Conservation (phyloP, 371 early-diverging fungal species). For the Saksenaea oblongispora region DNA sequence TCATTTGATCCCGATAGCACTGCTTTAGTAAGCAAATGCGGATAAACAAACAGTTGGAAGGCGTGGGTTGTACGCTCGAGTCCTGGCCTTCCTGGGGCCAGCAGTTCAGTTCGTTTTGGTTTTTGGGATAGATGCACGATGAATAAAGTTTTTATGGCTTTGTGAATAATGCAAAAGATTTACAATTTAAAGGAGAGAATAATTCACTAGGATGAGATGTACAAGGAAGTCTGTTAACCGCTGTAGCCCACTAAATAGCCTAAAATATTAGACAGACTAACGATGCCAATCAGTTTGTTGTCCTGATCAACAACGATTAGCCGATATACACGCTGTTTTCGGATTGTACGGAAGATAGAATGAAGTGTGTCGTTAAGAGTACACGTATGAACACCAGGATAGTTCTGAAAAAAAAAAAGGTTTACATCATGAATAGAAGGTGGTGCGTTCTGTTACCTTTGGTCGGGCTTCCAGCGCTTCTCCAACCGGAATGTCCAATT, state of each 20-base stretch:
- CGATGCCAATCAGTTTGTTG: slow-evolving; percentile 80
- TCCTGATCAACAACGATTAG: slow-evolving; percentile 88
- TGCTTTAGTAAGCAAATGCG: too few species aligned
- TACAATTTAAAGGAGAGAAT: background rate
- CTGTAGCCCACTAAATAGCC: slow-evolving; percentile 60
- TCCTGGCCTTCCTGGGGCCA: too few species aligned
- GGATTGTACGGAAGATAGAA: slow-evolving; percentile 84
- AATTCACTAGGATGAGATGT: background rate
- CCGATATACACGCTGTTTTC: slow-evolving; percentile 82
- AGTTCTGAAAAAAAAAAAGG: slow-evolving; percentile 54
- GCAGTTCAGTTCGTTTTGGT: background rate
- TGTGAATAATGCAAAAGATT: background rate
- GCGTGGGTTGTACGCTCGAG: too few species aligned
- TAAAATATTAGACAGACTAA: slow-evolving; percentile 88
- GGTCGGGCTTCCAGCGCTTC: slow-evolving; percentile 83
- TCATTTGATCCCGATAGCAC: too few species aligned
- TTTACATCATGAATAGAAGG: background rate
- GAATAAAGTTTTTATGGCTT: background rate
- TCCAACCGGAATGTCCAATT: slow-evolving; percentile 82
- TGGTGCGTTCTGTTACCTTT: slow-evolving; percentile 43
- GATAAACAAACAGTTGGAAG: too few species aligned
- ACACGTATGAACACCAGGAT: slow-evolving; percentile 94
- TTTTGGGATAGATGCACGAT: background rate
- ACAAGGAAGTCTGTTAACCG: slow-evolving; percentile 11
- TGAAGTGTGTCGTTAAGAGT: slow-evolving; percentile 81